Percentiles rank a stretch among this genome's conserved stretches.
Evolutionary conservation across 345 rosid species (phyloP).

Genomic region (Gossypium sturtianum): DNA sequence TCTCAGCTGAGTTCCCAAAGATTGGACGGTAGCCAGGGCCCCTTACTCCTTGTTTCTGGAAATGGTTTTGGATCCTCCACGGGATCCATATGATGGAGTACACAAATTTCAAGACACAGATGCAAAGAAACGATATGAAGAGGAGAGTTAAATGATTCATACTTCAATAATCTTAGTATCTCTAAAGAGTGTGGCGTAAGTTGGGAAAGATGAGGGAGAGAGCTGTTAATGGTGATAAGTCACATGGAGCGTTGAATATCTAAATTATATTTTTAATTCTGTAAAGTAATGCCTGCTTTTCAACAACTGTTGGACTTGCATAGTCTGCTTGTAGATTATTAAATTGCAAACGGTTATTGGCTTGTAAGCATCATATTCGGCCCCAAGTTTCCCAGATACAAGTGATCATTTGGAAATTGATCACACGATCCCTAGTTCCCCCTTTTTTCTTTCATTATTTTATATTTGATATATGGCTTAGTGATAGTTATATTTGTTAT

Average conservation of each 20-base stretch:
- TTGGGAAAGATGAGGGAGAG: background rate
- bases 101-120: conserved; percentile 30
- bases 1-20: conserved; percentile 57
- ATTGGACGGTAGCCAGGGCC: conserved; percentile 61
- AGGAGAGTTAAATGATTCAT: conserved; percentile 20
- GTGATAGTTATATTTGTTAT: too few relatives aligned
- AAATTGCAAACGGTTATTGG: too few relatives aligned
- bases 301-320: background rate
- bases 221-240: background rate
- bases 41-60: conserved; percentile 33
- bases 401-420: too few relatives aligned
- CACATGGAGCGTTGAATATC: background rate
- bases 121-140: conserved; percentile 13
- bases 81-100: conserved; percentile 49
- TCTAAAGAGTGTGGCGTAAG: background rate
- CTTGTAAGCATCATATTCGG: too few relatives aligned
- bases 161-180: background rate
- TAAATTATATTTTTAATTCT: background rate
- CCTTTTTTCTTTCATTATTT: too few relatives aligned
- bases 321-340: too few relatives aligned
- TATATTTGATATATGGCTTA: too few relatives aligned
- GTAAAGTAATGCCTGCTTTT: background rate
- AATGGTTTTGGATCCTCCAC: conserved; percentile 47
- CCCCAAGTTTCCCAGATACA: too few relatives aligned
- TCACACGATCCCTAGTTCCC: too few relatives aligned